Evolutionary conservation across 305 asterid species (phyloP).

Genomic region (Andrographis paniculata): DNA sequence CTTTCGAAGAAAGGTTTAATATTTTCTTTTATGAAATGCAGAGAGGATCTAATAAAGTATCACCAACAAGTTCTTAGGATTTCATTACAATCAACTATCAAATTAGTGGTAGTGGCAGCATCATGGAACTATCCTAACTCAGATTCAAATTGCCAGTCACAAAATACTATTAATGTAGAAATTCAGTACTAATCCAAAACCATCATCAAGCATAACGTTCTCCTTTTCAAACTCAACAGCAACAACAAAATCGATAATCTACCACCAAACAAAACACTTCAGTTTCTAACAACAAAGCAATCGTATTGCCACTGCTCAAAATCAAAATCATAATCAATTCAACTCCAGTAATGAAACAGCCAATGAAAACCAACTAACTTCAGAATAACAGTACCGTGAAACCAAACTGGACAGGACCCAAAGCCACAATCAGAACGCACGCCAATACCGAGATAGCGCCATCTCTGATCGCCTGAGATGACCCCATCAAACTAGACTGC

Average conservation of each 20-base stretch:
- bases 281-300: slow-evolving; percentile 9
- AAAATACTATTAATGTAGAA: not conserved
- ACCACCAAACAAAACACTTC: slow-evolving; percentile 3
- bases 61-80: not conserved
- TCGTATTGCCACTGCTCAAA: slow-evolving; percentile 1
- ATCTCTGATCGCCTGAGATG: slow-evolving; percentile 72
- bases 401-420: slow-evolving; percentile 98
- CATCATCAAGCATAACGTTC: slow-evolving; percentile 6
- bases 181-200: slow-evolving; percentile 3
- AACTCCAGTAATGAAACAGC: slow-evolving; percentile 4
- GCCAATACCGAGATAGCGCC: slow-evolving; percentile 86
- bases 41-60: not conserved
- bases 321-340: slow-evolving; percentile 1
- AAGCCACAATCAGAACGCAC: slow-evolving; percentile 87
- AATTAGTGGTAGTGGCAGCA: too few species aligned
- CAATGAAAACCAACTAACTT: slow-evolving; percentile 7
- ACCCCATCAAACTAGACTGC: slow-evolving; percentile 72
- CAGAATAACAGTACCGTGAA: slow-evolving; percentile 51
- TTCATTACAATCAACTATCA: not conserved
- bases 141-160: not conserved
- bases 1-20: not conserved
- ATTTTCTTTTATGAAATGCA: not conserved
- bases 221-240: slow-evolving; percentile 7
- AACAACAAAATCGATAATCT: slow-evolving; percentile 1
- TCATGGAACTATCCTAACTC: too few species aligned